Evolutionary conservation across 148 eudicot species (phyloP), one percentile per base, ranked within the genome.

Genomic region (Vaccinium macrocarpon): DNA sequence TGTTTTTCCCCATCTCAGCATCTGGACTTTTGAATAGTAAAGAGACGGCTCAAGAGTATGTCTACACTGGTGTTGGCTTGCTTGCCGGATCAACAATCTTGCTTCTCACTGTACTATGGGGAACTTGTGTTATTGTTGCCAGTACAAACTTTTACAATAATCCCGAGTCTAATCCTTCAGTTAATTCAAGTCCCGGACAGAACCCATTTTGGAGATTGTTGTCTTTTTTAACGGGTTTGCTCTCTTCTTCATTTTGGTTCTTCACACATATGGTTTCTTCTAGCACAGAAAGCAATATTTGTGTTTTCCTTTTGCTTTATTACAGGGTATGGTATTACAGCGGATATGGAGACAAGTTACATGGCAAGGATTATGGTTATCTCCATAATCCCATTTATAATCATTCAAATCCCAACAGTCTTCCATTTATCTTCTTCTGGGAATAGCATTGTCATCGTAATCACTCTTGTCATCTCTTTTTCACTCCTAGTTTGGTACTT

Each of bases 291-390:
- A 29, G 73, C 4, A 27, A 68, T 27, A 4, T 12, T 68, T 68
- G 73, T 13, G 7, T 68, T 62, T n/a, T 68, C 46, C 48, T 72
- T 35, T 3, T 21, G 53, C 74, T 48, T 29, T 50, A 8, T 83
- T 86, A 21, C 76, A 88, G 90, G 83, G 50, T 68, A 61, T 48
- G 88, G 88, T 55, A 76, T 79, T 32, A 57, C 72, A 4, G 83
- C 89, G 48, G 91, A 90, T 81, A 1, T 11, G 18, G 81, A 82
- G 85, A 88, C 91, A 4, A 75, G 87, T 61, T 68, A 76, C 76
- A 83, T 84, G 4, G 87, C 91, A 50, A 82, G 84, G 62, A 86
- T 88, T 32, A 88, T 90, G 92, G 82, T 88, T 80, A 50, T 86
- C 27, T 90, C 92, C 2, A 80, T 88, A 29, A 79, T 90, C 11